Evolutionary conservation across 257 asterid species (phyloP).

Genomic region (Solanum pinnatisectum): DNA sequence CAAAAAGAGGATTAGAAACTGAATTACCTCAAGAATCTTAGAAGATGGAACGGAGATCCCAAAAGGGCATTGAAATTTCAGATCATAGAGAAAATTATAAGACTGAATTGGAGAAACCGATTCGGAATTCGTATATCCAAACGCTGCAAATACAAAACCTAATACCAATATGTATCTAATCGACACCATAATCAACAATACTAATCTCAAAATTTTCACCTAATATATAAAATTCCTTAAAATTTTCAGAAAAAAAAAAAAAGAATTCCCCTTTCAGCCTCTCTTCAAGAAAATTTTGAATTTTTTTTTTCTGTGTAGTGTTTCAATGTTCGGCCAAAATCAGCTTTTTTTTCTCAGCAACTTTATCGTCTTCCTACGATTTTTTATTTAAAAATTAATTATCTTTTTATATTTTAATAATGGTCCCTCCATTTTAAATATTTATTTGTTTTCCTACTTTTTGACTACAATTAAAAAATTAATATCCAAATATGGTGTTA

Average conservation of each 20-base stretch:
- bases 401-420: not conserved
- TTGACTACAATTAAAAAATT: not conserved
- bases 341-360: not conserved
- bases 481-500: not conserved
- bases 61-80: not conserved
- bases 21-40: not conserved
- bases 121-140: not conserved
- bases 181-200: not conserved
- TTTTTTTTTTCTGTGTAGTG: not conserved
- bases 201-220: not conserved
- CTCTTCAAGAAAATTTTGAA: not conserved
- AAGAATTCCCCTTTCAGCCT: not conserved
- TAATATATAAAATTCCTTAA: not conserved
- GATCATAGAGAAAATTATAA: not conserved
- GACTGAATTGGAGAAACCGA: not conserved
- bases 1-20: not conserved
- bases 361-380: not conserved
- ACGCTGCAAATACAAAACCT: not conserved
- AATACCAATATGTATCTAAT: constrained; percentile 1
- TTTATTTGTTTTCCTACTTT: not conserved
- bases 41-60: constrained; percentile 1
- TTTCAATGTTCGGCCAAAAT: not conserved
- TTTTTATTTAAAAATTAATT: not conserved
- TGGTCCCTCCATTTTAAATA: not conserved
- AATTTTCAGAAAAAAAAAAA: not conserved